phyloP scores from a whole-genome alignment of 2,329 filamentous ascomycete genomes.

The Phialophora tarda region DNA sequence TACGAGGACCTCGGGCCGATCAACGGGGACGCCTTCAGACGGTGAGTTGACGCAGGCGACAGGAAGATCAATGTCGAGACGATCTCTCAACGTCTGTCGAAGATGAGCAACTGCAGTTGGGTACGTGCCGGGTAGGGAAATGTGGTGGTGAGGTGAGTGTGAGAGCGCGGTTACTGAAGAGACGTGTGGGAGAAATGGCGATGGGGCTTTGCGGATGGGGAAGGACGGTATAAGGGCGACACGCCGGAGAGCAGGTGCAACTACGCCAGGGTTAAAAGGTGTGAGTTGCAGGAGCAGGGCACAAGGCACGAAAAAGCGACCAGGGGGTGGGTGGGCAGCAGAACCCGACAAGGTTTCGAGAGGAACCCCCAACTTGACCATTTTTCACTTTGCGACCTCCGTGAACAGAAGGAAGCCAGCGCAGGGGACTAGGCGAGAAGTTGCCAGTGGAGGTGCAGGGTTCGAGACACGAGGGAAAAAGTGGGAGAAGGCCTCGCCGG shows the following conservation, averaged over 20 bases:
- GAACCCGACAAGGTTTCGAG: conserved; percentile 16
- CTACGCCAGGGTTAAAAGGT: conserved; percentile 10
- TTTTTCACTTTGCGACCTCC: background rate
- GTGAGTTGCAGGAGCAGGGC: conserved; percentile 25
- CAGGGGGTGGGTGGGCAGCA: conserved; percentile 15
- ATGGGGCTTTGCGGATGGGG: conserved; percentile 26
- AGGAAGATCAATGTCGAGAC: background rate
- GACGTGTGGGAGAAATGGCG: conserved; percentile 24
- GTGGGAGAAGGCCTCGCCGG: conserved; percentile 6
- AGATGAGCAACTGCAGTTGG: background rate
- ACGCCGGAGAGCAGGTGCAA: conserved; percentile 13
- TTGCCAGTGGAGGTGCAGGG: conserved; percentile 17
- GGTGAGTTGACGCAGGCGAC: conserved; percentile 7
- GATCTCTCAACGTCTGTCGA: conserved; percentile 1
- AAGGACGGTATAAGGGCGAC: conserved; percentile 29
- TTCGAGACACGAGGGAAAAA: conserved; percentile 31
- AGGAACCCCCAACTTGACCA: conserved; percentile 6
- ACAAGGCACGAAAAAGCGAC: conserved; percentile 32
- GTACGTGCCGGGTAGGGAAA: conserved; percentile 7
- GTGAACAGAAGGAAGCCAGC: conserved; percentile 7
- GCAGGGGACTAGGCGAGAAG: conserved; percentile 17
- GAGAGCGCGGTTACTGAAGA: conserved; percentile 18
- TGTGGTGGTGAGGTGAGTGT: conserved; percentile 15
- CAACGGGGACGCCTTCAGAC: conserved; percentile 23
- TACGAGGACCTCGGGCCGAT: conserved; percentile 30